Evolutionary conservation across 2,329 filamentous ascomycete species (phyloP).

Genomic region (Madurella mycetomatis): DNA sequence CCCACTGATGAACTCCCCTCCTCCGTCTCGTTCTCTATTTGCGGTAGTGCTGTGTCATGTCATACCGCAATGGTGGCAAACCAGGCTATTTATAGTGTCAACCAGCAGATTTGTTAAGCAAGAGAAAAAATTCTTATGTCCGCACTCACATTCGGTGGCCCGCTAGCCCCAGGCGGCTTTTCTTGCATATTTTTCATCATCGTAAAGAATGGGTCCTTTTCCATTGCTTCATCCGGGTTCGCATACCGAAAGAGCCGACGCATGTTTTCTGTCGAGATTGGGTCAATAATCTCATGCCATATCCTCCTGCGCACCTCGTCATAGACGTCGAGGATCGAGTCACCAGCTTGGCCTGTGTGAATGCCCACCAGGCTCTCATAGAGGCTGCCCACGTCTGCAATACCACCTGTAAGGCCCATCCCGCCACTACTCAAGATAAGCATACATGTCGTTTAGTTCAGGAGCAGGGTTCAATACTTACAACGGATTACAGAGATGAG

Average conservation of each 20-base stretch:
- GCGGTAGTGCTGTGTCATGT: slow-evolving; percentile 20
- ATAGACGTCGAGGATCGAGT: slow-evolving; percentile 41
- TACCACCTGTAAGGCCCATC: slow-evolving; percentile 45
- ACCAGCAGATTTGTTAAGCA: neutral
- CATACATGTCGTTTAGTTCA: neutral
- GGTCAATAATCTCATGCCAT: slow-evolving; percentile 29
- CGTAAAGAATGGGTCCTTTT: slow-evolving; percentile 27
- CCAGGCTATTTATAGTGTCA: slow-evolving; percentile 7
- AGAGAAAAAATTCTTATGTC: neutral
- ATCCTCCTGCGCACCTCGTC: slow-evolving; percentile 36
- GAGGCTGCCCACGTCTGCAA: slow-evolving; percentile 45
- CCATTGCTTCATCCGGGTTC: slow-evolving; percentile 22
- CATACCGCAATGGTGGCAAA: slow-evolving; percentile 14
- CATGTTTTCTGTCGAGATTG: slow-evolving; percentile 23
- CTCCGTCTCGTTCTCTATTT: neutral
- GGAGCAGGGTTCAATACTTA: slow-evolving; percentile 19
- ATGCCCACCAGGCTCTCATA: slow-evolving; percentile 44
- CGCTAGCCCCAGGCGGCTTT: neutral
- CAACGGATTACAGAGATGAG: slow-evolving; percentile 51
- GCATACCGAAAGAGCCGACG: slow-evolving; percentile 19
- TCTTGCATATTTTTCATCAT: slow-evolving; percentile 19
- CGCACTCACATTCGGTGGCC: slow-evolving; percentile 8
- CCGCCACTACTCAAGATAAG: slow-evolving; percentile 34
- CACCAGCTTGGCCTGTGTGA: slow-evolving; percentile 34
- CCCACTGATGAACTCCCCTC: no score